Percentiles rank a stretch among this genome's conserved stretches.
Conservation (phyloP, 371 early-diverging fungal species). For the Dinochytrium kinnereticum region DNA sequence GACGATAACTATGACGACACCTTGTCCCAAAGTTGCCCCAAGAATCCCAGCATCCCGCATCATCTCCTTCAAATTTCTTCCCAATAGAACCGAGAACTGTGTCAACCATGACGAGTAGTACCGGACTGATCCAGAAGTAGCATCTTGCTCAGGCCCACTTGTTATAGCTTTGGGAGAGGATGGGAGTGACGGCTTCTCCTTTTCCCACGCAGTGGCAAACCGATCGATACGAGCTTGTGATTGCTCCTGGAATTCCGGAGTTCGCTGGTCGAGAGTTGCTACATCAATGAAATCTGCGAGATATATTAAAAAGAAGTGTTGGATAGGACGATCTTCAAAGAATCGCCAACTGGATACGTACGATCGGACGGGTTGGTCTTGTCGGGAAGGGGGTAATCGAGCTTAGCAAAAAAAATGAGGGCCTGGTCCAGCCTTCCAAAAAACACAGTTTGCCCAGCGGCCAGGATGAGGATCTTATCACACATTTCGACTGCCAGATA, state of each 20-base stretch:
- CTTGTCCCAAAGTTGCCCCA: conserved; percentile 48
- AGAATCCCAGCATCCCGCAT: conserved; percentile 43
- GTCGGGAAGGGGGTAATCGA: conserved; percentile 62
- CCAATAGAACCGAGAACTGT: conserved; percentile 34
- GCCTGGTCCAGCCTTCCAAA: conserved; percentile 50
- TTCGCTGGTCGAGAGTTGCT: conserved; percentile 48
- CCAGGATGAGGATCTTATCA: conserved; percentile 64
- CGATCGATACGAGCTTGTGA: conserved; percentile 41
- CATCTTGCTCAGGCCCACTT: background rate
- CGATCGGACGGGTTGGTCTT: conserved; percentile 75
- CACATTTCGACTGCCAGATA: conserved; percentile 54
- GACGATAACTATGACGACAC: conserved; percentile 34
- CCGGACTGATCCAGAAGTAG: background rate
- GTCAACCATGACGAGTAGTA: background rate
- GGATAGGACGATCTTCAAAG: conserved; percentile 52
- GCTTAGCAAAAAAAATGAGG: conserved; percentile 33
- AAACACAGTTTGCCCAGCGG: conserved; percentile 55
- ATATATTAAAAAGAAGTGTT: background rate
- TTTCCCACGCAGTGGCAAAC: conserved; percentile 27
- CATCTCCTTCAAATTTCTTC: conserved; percentile 52
- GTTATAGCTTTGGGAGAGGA: background rate
- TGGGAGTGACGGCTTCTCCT: too few relatives aligned
- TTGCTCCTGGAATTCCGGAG: conserved; percentile 32
- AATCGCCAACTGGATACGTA: background rate
- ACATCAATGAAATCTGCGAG: conserved; percentile 47